Base-by-base conservation (phyloP, 176 grass and related monocot genomes). In the Rhynchospora tenuis region DNA sequence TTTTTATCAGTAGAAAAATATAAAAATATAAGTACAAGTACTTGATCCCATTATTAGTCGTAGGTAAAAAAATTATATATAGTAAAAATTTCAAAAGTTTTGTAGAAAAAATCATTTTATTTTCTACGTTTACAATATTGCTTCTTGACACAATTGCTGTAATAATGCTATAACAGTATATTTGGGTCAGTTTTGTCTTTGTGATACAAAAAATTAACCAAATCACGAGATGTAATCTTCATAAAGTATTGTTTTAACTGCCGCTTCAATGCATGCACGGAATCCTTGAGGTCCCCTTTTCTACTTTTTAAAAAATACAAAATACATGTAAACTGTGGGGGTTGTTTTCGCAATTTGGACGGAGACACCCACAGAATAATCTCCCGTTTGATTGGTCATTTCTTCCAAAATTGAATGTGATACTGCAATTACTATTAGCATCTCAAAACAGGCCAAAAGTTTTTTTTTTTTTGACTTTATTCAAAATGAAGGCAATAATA, bases 321-420 rank as follows among this genome's bases (percentile, higher is more conserved):
- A 29, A 73, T 24, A 6, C 2, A 1, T 19, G 9, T 24, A 6
- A 24, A 48, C n/a, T 73, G 43, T 44, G 68, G 44, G 22, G 11
- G 62, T 29, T 64, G 1, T 26, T 20, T 73, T 27, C 14, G 22
- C 45, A 38, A 33, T 43, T 68, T 68, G 65, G 5, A 43, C 29
- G 31, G 29, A 43, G 64, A 67, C 64, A 67, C 31, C 28, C 29
- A 13, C 64, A 67, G 42, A 73, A 50, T 48, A 24, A 48, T 44
- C 47, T 24, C 9, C 47, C 12, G 45, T 22, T 50, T 26, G 46
- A 9, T 19, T 26, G 20, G 22, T 46, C 70, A 74, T 44, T 22
- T 74, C 12, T 74, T 51, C 44, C 70, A 74, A 74, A 50, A 74
- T 74, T 74, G 20, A 74, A 38, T 38, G 33, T 74, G 43, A 20